Conservation (phyloP, 495 filamentous ascomycete species). For the Aspergillus baeticus region DNA sequence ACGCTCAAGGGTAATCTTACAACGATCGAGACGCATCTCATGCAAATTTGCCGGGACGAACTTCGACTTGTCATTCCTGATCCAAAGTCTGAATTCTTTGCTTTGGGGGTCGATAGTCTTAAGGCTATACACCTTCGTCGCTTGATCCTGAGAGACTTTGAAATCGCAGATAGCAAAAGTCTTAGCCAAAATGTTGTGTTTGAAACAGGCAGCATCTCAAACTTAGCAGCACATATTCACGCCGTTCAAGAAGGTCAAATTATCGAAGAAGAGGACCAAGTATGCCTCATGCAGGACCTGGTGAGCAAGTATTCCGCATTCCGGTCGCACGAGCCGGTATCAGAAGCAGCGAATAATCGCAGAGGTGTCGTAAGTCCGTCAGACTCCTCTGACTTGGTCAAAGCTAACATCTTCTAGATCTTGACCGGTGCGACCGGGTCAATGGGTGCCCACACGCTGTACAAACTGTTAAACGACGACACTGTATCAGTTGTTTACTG, state of each 20-base stretch:
- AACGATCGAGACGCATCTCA: conserved; percentile 42
- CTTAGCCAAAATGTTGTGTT: conserved; percentile 50
- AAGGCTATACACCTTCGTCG: conserved; percentile 57
- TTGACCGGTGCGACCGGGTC: conserved; percentile 61
- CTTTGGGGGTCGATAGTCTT: conserved; percentile 59
- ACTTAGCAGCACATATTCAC: conserved; percentile 46
- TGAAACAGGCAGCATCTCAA: conserved; percentile 46
- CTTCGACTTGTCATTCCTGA: conserved; percentile 40
- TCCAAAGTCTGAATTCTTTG: conserved; percentile 50
- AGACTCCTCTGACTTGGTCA: too few relatives aligned
- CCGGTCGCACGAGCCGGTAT: conserved; percentile 30
- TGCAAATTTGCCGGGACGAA: conserved; percentile 37
- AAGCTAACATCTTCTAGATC: conserved; percentile 34
- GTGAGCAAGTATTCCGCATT: conserved; percentile 53
- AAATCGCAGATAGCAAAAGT: conserved; percentile 28
- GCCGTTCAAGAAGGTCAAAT: conserved; percentile 35
- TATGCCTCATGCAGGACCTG: conserved; percentile 40
- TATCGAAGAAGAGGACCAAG: conserved; percentile 24
- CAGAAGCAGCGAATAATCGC: conserved; percentile 16
- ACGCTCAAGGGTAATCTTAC: conserved; percentile 34
- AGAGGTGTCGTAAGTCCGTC: conserved; percentile 39
- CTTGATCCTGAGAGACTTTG: conserved; percentile 46
- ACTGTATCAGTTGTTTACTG: conserved; percentile 50
- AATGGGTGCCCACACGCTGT: conserved; percentile 54
- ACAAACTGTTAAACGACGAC: conserved; percentile 43